Evolutionary conservation across 352 stramenopile genomes (phyloP).

Genomic region (Blastocystis sp.): DNA sequence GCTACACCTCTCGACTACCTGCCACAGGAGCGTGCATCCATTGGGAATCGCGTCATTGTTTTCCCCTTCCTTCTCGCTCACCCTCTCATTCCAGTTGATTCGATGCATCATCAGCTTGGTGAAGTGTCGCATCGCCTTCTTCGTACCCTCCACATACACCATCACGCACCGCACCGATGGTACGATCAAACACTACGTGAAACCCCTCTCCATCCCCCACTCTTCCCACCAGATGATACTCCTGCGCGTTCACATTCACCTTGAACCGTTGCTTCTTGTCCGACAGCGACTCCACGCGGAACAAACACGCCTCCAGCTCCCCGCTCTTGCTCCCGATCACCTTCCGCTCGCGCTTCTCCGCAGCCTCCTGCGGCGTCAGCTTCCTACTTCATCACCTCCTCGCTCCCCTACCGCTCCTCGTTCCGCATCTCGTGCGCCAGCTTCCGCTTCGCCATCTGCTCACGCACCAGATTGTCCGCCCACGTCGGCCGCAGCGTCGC

Average conservation of each 20-base stretch:
- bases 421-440: slow-evolving; percentile 25
- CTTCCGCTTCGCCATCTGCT: slow-evolving; percentile 40
- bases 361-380: slow-evolving; percentile 21
- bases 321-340: slow-evolving; percentile 27
- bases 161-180: slow-evolving; percentile 5
- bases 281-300: neutral
- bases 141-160: slow-evolving; percentile 44
- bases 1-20: neutral
- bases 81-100: slow-evolving; percentile 4
- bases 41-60: neutral
- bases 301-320: slow-evolving; percentile 6
- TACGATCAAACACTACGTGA: slow-evolving; percentile 23
- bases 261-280: slow-evolving; percentile 28
- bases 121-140: slow-evolving; percentile 38
- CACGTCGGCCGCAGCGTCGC: neutral
- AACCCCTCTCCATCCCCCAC: neutral
- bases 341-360: slow-evolving; percentile 22
- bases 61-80: neutral
- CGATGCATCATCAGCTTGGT: slow-evolving; percentile 5
- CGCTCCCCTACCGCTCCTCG: neutral
- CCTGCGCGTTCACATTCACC: slow-evolving; percentile 28
- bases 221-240: slow-evolving; percentile 26
- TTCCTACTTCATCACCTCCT: neutral
- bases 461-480: neutral
- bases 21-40: neutral